Base-by-base conservation (phyloP, 331 rosid genomes). In the Pyrus hybrid region DNA sequence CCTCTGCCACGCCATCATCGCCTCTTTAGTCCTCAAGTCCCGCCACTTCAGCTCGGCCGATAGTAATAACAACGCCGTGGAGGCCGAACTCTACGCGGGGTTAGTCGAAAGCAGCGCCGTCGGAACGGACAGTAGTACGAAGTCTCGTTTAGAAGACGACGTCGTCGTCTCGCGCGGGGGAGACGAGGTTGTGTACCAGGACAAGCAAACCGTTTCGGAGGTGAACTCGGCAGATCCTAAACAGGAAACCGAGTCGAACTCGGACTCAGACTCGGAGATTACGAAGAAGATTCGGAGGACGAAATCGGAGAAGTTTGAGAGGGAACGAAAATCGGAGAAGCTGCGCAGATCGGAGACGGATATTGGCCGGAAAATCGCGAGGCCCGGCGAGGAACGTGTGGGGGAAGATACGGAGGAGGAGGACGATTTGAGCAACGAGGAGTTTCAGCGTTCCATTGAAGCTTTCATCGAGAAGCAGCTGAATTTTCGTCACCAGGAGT, bases 381-480 rank as follows among this genome's bases (percentile, higher is more conserved):
- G 25, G 18, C 30, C 86, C 64, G 72, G 75, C 6, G 74, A 82
- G 51, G 58, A 75, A 5, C n/a, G 28, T 2, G 16, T 16, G 61
- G 33, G 43, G 53, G 86, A 75, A 72, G 56, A 45, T 21, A 35
- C 6, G 21, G 33, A 45, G 67, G 65, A 84, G 13, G 78, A 82
- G 13, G 91, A 90, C 71, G 75, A 84, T 23, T 68, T 91, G 76
- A 93, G 91, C 64, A 85, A 83, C 41, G 96, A 84, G 78, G 98
- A 91, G 81, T 93, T 89, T 77, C 87, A 82, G 82, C 87, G 88
- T 26, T 72, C 87, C 6, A 83, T 93, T 18, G 98, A 93, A 29
- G 96, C 82, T 8, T 93, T 93, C 83, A 93, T 91, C 6, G 97
- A 89, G 16, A 88, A 77, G 75, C 95, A 91, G 85, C 77, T 76